phyloP scores from a whole-genome alignment of 495 filamentous ascomycete species.

The Penicillium robsamsonii region DNA sequence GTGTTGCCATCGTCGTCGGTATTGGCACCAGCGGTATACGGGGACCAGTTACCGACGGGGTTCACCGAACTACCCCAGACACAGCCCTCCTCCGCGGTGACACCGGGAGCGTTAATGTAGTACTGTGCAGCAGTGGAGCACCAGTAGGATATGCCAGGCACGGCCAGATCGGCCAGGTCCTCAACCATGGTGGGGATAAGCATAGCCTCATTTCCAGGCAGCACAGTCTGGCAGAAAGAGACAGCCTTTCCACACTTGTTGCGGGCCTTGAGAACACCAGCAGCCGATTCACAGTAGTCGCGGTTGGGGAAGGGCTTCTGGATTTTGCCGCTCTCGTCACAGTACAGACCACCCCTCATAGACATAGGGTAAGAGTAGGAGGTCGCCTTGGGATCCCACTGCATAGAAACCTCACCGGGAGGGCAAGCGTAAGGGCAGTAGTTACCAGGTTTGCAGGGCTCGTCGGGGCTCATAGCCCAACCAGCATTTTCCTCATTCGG shows the following conservation, averaged over 20 bases:
- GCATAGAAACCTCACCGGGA: slow-evolving; percentile 70
- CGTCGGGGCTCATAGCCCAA: slow-evolving; percentile 81
- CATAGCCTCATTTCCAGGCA: slow-evolving; percentile 88
- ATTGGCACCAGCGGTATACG: slow-evolving; percentile 78
- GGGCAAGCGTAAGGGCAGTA: slow-evolving; percentile 82
- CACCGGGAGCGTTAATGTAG: slow-evolving; percentile 78
- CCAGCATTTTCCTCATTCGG: slow-evolving; percentile 66
- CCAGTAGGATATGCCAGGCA: slow-evolving; percentile 73
- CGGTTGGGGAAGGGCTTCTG: slow-evolving; percentile 68
- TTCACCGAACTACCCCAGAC: slow-evolving; percentile 65
- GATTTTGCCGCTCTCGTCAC: slow-evolving; percentile 63
- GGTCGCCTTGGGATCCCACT: slow-evolving; percentile 73
- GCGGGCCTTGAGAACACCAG: slow-evolving; percentile 58
- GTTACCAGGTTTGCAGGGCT: slow-evolving; percentile 63
- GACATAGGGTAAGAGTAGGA: slow-evolving; percentile 67
- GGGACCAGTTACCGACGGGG: slow-evolving; percentile 75
- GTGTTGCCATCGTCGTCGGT: slow-evolving; percentile 62
- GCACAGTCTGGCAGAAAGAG: slow-evolving; percentile 78
- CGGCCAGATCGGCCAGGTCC: slow-evolving; percentile 56
- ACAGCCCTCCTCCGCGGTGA: slow-evolving; percentile 58
- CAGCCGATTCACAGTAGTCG: slow-evolving; percentile 71
- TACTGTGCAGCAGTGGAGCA: slow-evolving; percentile 72
- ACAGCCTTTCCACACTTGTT: slow-evolving; percentile 63
- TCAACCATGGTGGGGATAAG: slow-evolving; percentile 72
- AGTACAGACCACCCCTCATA: slow-evolving; percentile 77